Base-by-base conservation (phyloP, 1,284 basidiomycete species). In the Naganishia albida region DNA sequence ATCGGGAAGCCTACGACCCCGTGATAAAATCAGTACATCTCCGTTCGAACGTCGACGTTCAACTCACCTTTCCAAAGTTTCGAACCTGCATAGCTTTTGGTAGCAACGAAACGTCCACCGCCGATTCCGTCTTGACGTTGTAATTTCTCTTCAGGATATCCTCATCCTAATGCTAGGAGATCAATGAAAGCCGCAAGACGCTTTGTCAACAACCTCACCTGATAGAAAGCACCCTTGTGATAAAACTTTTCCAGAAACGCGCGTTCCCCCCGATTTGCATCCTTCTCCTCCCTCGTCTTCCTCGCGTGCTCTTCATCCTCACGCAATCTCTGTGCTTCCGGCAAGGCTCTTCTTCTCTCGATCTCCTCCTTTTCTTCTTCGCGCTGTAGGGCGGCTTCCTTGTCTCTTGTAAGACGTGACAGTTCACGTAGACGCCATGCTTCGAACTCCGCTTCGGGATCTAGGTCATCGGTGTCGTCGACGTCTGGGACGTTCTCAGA, bases 221-320 rank as follows among this genome's bases (percentile, higher is more conserved):
- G 91, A 79, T 96, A 93, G 83, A 99, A 99, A 66, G 93, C 94
- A 73, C 96, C 96, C 80, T 97, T 98, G 82, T 99, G 96, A 86
- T 93, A 98, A 77, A 97, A 99, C 80, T 96, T 98, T 77, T 99
- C 93, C 72, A 98, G 79, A 81, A 99, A 98, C 72, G 87, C 90
- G 77, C 93, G 90, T 68, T 90, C 83, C 2, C 91, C 92, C 72
- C 92, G 89, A 1, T 89, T 87, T 78, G 94, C 72, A 53, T 78
- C 77, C 62, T 69, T 73, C 62, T 89, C 88, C 63, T 87, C 87
- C 62, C 94, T 83, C 44, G 85, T 82, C 75, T 88, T 85, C 68
- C 91, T 84, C 2, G 93, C 94, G 51, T 83, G 86, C 76, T 90
- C 93, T 67, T 93, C 74, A 76, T 99, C 95, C 77, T 98, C 95